Evolutionary conservation across 1,284 basidiomycete genomes (phyloP).

Genomic region (Cryptococcus deneoformans): DNA sequence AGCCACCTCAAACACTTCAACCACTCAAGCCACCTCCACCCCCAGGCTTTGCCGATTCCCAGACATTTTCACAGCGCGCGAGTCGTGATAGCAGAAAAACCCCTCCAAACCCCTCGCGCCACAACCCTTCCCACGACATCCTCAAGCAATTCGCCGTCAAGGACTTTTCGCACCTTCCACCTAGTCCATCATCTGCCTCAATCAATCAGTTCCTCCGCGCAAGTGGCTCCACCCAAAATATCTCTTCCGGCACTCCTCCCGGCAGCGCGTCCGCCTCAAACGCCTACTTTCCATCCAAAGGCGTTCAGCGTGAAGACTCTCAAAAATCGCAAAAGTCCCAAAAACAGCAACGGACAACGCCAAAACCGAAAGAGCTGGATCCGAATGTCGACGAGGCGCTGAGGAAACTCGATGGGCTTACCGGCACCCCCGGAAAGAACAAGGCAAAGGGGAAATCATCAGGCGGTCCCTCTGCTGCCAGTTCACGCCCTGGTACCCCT

Average conservation of each 20-base stretch:
- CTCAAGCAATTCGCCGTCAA: slow-evolving; percentile 48
- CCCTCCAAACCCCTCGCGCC: slow-evolving; percentile 25
- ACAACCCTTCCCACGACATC: slow-evolving; percentile 50
- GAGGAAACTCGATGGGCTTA: slow-evolving; percentile 87
- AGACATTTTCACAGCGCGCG: slow-evolving; percentile 7
- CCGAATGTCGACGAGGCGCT: slow-evolving; percentile 87
- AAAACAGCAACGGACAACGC: slow-evolving; percentile 1
- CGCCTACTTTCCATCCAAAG: slow-evolving; percentile 54
- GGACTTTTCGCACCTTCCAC: slow-evolving; percentile 85
- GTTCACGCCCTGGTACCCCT: slow-evolving; percentile 73
- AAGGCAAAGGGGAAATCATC: slow-evolving; percentile 36
- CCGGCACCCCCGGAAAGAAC: slow-evolving; percentile 61
- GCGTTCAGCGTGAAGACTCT: slow-evolving; percentile 22
- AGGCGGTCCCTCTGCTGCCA: slow-evolving; percentile 48
- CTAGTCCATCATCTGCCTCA: slow-evolving; percentile 76
- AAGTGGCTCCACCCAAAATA: slow-evolving; percentile 49
- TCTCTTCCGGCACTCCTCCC: slow-evolving; percentile 28
- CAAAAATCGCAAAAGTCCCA: slow-evolving; percentile 6
- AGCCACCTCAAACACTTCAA: slow-evolving; percentile 25
- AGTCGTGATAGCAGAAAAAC: slow-evolving; percentile 31
- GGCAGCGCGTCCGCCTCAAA: slow-evolving; percentile 21
- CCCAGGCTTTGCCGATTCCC: slow-evolving; percentile 39
- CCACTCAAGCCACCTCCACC: too few species aligned
- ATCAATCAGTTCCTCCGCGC: slow-evolving; percentile 77
- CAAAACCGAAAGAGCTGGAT: slow-evolving; percentile 51